These are phyloP conservation scores for Paspalum vaginatum DNA, from an alignment of 176 grass and related monocot genomes.

Conservation along the genomic window DNA sequence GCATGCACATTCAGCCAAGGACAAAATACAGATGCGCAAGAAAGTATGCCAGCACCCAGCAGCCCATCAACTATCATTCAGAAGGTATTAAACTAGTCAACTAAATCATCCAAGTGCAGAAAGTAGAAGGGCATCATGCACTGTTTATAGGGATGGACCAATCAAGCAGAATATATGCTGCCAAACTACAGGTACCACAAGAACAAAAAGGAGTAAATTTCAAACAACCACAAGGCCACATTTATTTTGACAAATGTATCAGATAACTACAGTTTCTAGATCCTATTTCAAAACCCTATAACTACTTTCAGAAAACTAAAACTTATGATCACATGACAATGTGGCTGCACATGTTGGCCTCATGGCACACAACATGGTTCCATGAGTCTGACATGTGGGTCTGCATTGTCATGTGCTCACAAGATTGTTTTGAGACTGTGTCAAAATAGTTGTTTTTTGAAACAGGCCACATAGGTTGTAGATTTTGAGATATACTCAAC, in stretches of 20 bases:
- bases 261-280: too few species aligned
- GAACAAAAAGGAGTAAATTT: neutral
- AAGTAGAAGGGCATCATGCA: conserved; percentile 19
- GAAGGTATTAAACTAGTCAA: conserved; percentile 2
- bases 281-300: neutral
- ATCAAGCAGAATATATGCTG: conserved; percentile 11
- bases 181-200: conserved; percentile 21
- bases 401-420: neutral
- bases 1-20: neutral
- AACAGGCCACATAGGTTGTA: neutral
- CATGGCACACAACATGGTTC: neutral
- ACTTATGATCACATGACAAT: neutral
- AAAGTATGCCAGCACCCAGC: neutral
- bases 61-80: neutral
- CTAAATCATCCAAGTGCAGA: neutral
- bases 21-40: neutral
- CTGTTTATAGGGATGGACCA: conserved; percentile 7
- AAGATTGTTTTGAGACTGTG: neutral
- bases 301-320: neutral
- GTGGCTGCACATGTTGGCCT: neutral
- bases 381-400: neutral
- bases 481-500: neutral
- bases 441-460: neutral
- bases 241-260: too few species aligned
- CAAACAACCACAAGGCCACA: too few species aligned